These are phyloP conservation scores for Akebia trifoliata DNA, from an alignment of 164 flowering plant genomes.

Conservation along the genomic window DNA sequence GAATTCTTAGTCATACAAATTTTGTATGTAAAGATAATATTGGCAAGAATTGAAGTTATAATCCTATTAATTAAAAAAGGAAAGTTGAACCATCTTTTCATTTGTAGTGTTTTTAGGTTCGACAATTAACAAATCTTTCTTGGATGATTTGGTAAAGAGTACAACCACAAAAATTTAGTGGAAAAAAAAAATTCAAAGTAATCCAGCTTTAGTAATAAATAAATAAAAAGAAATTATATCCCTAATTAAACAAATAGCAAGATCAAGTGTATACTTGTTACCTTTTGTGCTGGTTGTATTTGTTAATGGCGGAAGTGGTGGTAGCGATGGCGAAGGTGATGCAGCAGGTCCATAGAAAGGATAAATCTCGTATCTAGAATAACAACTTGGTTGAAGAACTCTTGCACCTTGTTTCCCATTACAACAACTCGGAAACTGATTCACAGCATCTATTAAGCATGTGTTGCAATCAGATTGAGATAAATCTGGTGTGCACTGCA, in stretches of 20 bases:
- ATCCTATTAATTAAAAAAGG: no score
- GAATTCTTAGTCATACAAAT: no score
- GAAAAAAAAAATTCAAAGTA: no score
- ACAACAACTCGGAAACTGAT: constrained; percentile 10
- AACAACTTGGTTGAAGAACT: constrained; percentile 26
- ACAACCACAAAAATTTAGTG: no score
- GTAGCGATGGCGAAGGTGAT: not conserved
- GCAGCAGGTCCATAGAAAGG: constrained; percentile 13
- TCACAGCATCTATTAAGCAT: constrained; percentile 17
- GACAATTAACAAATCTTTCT: no score
- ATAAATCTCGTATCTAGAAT: constrained; percentile 28
- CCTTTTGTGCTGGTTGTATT: not conserved
- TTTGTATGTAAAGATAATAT: no score
- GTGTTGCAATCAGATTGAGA: constrained; percentile 12
- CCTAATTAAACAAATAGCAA: not conserved
- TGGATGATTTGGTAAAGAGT: no score
- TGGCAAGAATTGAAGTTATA: no score
- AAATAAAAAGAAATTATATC: not conserved
- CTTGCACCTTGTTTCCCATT: constrained; percentile 22
- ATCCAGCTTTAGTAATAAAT: not conserved
- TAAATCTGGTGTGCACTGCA: constrained; percentile 39
- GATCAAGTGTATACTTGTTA: not conserved
- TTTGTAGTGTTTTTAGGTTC: no score
- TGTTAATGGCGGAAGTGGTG: not conserved
- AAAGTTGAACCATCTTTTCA: no score